Evolutionary conservation across 768 basidiomycete genomes (phyloP).

Genomic region (Serendipita sp.): DNA sequence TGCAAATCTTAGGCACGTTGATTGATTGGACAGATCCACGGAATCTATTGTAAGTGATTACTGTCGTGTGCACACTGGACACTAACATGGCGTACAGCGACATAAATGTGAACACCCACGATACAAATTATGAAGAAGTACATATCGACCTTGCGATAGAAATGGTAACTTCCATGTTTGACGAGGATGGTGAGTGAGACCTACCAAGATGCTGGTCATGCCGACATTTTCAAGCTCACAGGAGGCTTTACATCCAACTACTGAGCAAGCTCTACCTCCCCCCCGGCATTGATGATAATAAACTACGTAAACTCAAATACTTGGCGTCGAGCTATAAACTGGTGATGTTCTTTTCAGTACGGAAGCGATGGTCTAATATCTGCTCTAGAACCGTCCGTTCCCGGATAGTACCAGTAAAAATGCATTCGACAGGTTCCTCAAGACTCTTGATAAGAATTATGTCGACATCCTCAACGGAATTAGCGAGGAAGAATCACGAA

Average conservation of each 20-base stretch:
- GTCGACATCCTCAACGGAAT: slow-evolving; percentile 53
- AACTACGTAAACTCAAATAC: slow-evolving; percentile 44
- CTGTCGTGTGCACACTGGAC: background rate
- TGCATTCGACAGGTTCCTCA: slow-evolving; percentile 56
- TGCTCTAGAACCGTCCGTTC: slow-evolving; percentile 36
- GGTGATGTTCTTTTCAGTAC: background rate
- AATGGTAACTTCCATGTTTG: slow-evolving; percentile 35
- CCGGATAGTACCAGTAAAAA: slow-evolving; percentile 46
- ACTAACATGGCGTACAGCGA: slow-evolving; percentile 28
- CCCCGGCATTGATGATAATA: slow-evolving; percentile 49
- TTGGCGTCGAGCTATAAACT: slow-evolving; percentile 31
- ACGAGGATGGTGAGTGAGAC: slow-evolving; percentile 34
- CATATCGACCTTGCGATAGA: slow-evolving; percentile 47
- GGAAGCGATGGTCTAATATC: slow-evolving; percentile 16
- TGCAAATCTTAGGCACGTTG: slow-evolving; percentile 63
- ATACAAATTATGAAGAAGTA: slow-evolving; percentile 16
- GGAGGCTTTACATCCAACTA: slow-evolving; percentile 47
- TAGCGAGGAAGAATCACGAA: slow-evolving; percentile 51
- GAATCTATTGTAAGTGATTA: slow-evolving; percentile 37
- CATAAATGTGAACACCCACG: slow-evolving; percentile 19
- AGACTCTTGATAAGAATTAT: slow-evolving; percentile 50
- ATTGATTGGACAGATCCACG: slow-evolving; percentile 80
- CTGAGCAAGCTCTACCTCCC: slow-evolving; percentile 53
- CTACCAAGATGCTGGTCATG: no score
- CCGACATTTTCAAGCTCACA: slow-evolving; percentile 15